Evolutionary conservation across 2,329 filamentous ascomycete genomes (phyloP), one percentile per base, ranked within the genome.

Genomic region (Raffaelea deltoideospora): DNA sequence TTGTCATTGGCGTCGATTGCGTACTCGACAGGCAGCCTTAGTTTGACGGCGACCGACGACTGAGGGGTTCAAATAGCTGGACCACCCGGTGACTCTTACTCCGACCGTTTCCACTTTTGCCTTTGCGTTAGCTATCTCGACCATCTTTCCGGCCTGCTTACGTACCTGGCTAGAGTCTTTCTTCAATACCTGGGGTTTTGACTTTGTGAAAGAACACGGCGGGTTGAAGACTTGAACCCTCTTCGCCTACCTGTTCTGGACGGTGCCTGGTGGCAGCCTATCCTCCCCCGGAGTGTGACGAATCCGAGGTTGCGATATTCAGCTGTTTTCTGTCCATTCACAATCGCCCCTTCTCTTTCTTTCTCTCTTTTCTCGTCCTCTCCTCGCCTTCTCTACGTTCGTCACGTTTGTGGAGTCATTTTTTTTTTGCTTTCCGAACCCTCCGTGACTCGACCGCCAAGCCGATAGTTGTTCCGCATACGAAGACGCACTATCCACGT

Each of bases 211-310:
- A 42, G 53, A 53, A 53, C 53, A 51, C 51, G 52, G 52, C 42
- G 48, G 53, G 52, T 45, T 42, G 54, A 60, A 59, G 63, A 67
- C 62, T 65, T 55, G 64, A 56, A 39, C 21, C 18, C 59, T 61
- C 58, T 65, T 61, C 54, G 49, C 57, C 55, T 53, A 51, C 56
- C 55, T 59, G 51, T 58, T 58, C 55, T 27, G 31, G 47, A 49
- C 51, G 47, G 52, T 60, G 44, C 50, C 55, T 27, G 31, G 47
- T 50, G 51, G 47, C 53, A 60, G 44, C 50, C 45, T 27, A n/a
- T 17, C 22, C 37, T 40, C 45, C 41, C 45, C 51, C 58, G 57
- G 53, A 63, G 62, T 60, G 55, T 55, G 51, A 56, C 55, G 48
- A 13, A 28, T 17, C 29, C 17, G 38, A 41, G 37, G 36, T 34